Conservation (phyloP, 192 early-diverging fungal genomes). For the Linderina pennispora region DNA sequence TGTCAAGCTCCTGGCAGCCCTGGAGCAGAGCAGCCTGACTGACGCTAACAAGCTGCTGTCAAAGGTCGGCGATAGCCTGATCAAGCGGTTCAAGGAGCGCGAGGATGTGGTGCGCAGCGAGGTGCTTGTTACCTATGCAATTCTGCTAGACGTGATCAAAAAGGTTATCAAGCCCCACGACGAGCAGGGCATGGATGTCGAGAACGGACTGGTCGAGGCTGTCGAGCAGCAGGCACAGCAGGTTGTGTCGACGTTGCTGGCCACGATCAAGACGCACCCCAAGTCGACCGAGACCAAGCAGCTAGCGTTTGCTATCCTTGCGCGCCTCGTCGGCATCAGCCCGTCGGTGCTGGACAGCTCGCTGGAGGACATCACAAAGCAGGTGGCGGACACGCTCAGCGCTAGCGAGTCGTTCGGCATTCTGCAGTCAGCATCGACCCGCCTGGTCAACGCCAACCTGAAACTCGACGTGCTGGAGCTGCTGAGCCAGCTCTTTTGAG, state of each 20-base stretch:
- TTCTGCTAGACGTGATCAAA: slow-evolving; percentile 5
- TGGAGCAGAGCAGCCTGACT: slow-evolving; percentile 22
- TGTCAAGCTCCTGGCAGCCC: slow-evolving; percentile 29
- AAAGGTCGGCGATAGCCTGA: slow-evolving; percentile 18
- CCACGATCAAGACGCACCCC: slow-evolving; percentile 21
- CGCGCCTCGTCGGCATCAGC: slow-evolving; percentile 9
- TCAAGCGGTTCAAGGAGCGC: slow-evolving; percentile 27
- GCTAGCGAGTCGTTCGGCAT: slow-evolving; percentile 23
- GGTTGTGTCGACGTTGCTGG: slow-evolving; percentile 14
- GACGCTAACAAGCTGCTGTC: slow-evolving; percentile 4
- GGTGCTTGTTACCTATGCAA: slow-evolving; percentile 26
- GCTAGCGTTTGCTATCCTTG: slow-evolving; percentile 31
- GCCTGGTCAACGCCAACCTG: slow-evolving; percentile 30
- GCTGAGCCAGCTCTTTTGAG: too few species aligned
- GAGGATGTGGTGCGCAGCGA: slow-evolving; percentile 41
- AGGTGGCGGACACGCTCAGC: slow-evolving; percentile 14
- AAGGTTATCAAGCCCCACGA: not conserved
- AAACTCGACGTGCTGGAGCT: slow-evolving; percentile 38
- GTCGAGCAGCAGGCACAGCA: slow-evolving; percentile 18
- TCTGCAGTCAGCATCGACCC: slow-evolving; percentile 22
- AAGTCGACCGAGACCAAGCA: slow-evolving; percentile 40
- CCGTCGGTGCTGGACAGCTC: slow-evolving; percentile 11
- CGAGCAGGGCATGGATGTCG: slow-evolving; percentile 13
- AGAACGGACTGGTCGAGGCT: slow-evolving; percentile 2
- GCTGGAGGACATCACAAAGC: slow-evolving; percentile 7